A percentile compares a stretch with the other conserved stretches of the same genome.
These are phyloP conservation scores for Kockovaella imperatae DNA, from an alignment of 768 basidiomycete species.

Conservation along the genomic window DNA sequence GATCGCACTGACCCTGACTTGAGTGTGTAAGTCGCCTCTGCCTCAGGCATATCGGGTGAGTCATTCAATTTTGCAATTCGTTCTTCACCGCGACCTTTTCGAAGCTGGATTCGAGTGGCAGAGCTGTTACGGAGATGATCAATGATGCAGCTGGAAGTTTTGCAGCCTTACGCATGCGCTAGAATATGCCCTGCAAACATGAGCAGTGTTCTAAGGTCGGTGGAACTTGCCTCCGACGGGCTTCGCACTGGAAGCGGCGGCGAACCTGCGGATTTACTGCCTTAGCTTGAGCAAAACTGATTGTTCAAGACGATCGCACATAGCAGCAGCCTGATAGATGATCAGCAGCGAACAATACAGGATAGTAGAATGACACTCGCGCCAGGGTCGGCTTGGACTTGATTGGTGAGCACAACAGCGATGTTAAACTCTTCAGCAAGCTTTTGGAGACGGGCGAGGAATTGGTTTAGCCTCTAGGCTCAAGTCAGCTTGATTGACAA, in stretches of 20 bases:
- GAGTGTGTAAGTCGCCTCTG: constrained; percentile 39
- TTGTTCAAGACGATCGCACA: constrained; percentile 13
- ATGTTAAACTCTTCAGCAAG: constrained; percentile 70
- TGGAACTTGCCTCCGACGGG: constrained; percentile 53
- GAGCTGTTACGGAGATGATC: constrained; percentile 20
- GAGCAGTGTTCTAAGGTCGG: not conserved
- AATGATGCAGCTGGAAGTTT: not conserved
- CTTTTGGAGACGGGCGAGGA: constrained; percentile 80
- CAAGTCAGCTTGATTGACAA: not conserved
- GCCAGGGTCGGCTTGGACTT: constrained; percentile 83
- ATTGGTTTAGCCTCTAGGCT: constrained; percentile 66
- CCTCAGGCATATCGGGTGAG: constrained; percentile 42
- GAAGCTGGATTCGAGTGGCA: constrained; percentile 40
- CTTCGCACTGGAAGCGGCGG: constrained; percentile 84
- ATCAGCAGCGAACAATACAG: not conserved
- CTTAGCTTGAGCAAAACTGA: constrained; percentile 47
- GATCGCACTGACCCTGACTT: constrained; percentile 30
- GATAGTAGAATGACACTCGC: constrained; percentile 51
- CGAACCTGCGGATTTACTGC: constrained; percentile 53
- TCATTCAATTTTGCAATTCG: constrained; percentile 42
- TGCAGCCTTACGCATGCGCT: constrained; percentile 37
- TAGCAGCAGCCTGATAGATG: constrained; percentile 34
- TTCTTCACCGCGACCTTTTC: constrained; percentile 44
- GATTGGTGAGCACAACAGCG: constrained; percentile 80
- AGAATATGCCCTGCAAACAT: constrained; percentile 33